These are phyloP conservation scores for Echinosophora koreensis DNA, from an alignment of 306 rosid species.

Conservation along the genomic window DNA sequence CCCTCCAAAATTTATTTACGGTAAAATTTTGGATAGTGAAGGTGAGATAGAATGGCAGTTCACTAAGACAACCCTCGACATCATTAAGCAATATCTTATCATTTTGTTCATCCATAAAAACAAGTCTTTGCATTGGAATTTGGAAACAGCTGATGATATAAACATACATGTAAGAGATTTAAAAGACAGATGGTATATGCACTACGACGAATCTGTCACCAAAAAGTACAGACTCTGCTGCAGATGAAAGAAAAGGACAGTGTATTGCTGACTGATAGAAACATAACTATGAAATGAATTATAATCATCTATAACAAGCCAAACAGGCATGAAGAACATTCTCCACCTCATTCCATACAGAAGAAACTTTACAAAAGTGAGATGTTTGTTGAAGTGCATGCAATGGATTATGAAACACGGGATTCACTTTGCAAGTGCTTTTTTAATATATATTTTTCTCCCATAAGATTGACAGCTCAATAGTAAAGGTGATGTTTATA, in stretches of 20 bases:
- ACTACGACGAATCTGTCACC: background rate
- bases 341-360: background rate
- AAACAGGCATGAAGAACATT: background rate
- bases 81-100: background rate
- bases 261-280: background rate
- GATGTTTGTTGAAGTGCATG: background rate
- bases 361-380: background rate
- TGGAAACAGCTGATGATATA: background rate
- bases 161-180: background rate
- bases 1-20: background rate
- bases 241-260: background rate
- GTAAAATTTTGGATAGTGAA: background rate
- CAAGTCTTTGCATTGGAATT: background rate
- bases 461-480: background rate
- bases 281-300: conserved; percentile 4
- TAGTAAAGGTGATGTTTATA: background rate
- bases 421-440: background rate
- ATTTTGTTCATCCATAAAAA: background rate
- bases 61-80: background rate
- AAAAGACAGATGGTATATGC: background rate
- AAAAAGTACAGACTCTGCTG: background rate
- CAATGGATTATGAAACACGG: background rate
- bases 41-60: background rate
- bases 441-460: background rate
- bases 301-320: background rate